Evolutionary conservation across 2,329 filamentous ascomycete genomes (phyloP).

Genomic region (Colletotrichum sp.): DNA sequence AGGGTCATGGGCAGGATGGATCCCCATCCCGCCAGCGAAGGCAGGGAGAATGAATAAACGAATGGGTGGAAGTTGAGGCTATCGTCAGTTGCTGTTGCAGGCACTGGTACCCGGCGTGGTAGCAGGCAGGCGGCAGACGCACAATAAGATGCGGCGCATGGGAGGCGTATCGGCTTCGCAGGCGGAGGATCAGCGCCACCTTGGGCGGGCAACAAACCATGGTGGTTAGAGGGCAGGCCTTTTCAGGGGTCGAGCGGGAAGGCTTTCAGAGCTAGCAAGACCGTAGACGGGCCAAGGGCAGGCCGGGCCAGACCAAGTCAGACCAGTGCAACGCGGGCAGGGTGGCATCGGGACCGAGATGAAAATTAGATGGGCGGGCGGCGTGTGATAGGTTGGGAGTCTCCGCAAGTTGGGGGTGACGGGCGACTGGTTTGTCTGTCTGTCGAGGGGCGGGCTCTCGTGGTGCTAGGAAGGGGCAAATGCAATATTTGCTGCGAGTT

Average conservation of each 20-base stretch:
- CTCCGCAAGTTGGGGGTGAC: not conserved
- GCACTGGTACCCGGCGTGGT: not conserved
- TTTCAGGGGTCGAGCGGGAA: constrained; percentile 20
- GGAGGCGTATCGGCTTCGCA: constrained; percentile 18
- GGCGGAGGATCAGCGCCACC: constrained; percentile 18
- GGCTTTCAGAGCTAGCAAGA: constrained; percentile 9
- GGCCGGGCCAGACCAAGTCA: not conserved
- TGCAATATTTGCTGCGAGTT: constrained; percentile 22
- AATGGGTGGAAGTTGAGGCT: not conserved
- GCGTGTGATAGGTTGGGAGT: constrained; percentile 1
- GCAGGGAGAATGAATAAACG: too few relatives aligned
- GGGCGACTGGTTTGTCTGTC: not conserved
- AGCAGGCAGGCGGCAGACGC: constrained; percentile 7
- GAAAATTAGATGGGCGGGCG: not conserved
- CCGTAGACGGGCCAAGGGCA: not conserved
- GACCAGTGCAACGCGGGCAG: not conserved
- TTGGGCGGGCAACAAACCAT: constrained; percentile 4
- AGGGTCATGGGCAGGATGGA: not conserved
- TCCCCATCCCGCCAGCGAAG: too few relatives aligned
- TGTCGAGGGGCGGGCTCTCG: not conserved
- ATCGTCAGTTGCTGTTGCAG: not conserved
- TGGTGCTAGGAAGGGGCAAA: not conserved
- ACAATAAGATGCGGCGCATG: constrained; percentile 24
- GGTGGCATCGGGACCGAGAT: not conserved
- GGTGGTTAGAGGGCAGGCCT: constrained; percentile 1